Evolutionary conservation across 106 monocot species (phyloP).

Genomic region (Narthecium ossifragum): DNA sequence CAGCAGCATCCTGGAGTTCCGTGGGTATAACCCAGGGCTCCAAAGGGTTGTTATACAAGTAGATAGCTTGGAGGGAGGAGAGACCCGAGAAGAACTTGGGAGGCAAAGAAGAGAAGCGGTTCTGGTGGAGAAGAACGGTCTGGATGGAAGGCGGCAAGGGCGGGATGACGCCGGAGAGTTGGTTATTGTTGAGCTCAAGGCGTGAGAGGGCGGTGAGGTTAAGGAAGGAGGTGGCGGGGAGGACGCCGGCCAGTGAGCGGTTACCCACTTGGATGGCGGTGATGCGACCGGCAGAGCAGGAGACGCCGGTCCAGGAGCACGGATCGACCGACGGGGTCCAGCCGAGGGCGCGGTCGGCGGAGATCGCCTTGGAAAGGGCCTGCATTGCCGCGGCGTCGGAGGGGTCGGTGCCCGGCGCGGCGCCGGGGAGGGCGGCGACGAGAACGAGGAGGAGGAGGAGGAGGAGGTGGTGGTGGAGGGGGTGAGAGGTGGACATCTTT

Average conservation of each 20-base stretch:
- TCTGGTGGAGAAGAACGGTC: constrained; percentile 45
- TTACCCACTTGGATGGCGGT: constrained; percentile 54
- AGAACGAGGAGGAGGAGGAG: neutral
- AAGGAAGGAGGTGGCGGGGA: constrained; percentile 24
- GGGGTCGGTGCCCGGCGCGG: constrained; percentile 8
- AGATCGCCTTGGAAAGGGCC: constrained; percentile 19
- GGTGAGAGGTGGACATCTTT: constrained; percentile 3
- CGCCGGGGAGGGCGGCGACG: neutral
- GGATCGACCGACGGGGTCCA: constrained; percentile 24
- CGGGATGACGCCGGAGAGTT: constrained; percentile 38
- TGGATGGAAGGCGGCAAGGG: constrained; percentile 44
- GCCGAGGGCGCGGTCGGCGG: constrained; percentile 5
- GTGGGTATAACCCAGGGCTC: constrained; percentile 36
- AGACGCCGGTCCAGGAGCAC: constrained; percentile 43
- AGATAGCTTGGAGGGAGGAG: constrained; percentile 27
- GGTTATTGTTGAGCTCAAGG: constrained; percentile 51
- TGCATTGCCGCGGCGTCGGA: constrained; percentile 38
- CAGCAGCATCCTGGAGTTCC: constrained; percentile 13
- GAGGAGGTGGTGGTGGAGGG: neutral
- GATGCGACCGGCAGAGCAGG: constrained; percentile 33
- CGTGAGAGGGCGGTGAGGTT: constrained; percentile 46
- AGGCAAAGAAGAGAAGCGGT: constrained; percentile 50
- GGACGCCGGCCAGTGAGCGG: constrained; percentile 26
- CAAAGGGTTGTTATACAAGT: constrained; percentile 55
- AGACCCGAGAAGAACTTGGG: constrained; percentile 41